These are phyloP conservation scores for Naganishia albida DNA, from an alignment of 1,284 basidiomycete genomes.

Conservation along the genomic window DNA sequence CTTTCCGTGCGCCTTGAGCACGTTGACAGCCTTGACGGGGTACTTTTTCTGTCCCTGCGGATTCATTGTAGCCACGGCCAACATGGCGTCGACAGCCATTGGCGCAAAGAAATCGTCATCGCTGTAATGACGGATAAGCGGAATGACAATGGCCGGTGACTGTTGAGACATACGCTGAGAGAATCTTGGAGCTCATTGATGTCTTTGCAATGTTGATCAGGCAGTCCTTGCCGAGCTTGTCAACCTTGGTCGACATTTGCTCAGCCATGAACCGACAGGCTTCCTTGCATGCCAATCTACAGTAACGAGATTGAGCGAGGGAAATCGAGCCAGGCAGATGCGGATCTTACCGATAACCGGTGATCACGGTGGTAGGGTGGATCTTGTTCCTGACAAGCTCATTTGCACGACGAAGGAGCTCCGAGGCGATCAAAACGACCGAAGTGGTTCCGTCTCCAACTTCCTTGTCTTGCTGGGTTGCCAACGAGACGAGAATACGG, in stretches of 20 bases:
- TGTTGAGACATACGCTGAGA: constrained; percentile 74
- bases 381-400: constrained; percentile 98
- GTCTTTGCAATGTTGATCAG: constrained; percentile 97
- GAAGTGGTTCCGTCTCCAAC: constrained; percentile 99
- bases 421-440: constrained; percentile 95
- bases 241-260: constrained; percentile 93
- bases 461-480: constrained; percentile 99
- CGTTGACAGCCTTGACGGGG: constrained; percentile 98
- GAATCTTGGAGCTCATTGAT: constrained; percentile 98
- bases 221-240: constrained; percentile 84
- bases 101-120: constrained; percentile 98
- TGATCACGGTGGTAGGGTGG: constrained; percentile 99
- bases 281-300: constrained; percentile 84
- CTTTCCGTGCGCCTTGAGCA: constrained; percentile 97
- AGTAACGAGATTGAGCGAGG: not conserved
- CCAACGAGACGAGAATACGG: constrained; percentile 94
- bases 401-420: constrained; percentile 91
- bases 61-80: constrained; percentile 94
- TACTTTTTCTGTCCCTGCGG: constrained; percentile 95
- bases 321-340: not conserved
- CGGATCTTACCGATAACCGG: constrained; percentile 72
- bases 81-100: constrained; percentile 98
- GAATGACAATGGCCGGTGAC: constrained; percentile 23
- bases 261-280: constrained; percentile 99
- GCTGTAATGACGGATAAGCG: constrained; percentile 47